Conservation (phyloP, 108 stramenopile species). For the Stephanodiscus triporus region DNA sequence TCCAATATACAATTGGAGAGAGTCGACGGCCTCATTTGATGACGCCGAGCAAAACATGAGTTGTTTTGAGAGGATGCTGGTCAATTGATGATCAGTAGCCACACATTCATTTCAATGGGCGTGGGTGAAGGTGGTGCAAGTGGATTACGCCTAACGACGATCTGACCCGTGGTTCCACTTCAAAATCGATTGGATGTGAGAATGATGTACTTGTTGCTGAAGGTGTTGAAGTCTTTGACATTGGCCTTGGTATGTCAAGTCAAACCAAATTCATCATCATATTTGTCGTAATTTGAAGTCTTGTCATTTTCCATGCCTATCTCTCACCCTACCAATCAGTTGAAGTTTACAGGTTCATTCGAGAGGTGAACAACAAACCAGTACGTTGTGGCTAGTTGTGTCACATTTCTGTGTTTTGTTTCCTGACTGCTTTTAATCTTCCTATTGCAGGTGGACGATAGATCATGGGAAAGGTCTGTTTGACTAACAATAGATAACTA, state of each 20-base stretch:
- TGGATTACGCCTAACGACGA: conserved; percentile 51
- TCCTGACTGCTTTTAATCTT: not conserved
- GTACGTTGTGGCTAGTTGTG: conserved; percentile 6
- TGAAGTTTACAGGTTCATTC: conserved; percentile 48
- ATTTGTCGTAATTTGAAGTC: too few relatives aligned
- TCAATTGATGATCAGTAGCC: conserved; percentile 51
- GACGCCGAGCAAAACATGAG: conserved; percentile 18
- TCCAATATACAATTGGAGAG: conserved; percentile 30
- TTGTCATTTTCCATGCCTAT: too few relatives aligned
- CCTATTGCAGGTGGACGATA: conserved; percentile 24
- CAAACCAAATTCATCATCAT: too few relatives aligned
- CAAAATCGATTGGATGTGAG: conserved; percentile 42
- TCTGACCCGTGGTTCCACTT: conserved; percentile 45
- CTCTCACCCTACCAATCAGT: too few relatives aligned
- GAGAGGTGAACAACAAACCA: conserved; percentile 50
- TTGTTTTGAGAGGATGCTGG: conserved; percentile 37
- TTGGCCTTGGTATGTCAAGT: too few relatives aligned
- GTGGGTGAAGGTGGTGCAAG: conserved; percentile 47
- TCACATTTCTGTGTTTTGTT: not conserved
- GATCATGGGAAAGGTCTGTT: conserved; percentile 46
- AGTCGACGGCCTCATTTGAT: conserved; percentile 22
- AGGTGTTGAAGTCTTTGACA: conserved; percentile 47
- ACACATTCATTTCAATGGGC: conserved; percentile 50
- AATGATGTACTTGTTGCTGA: conserved; percentile 46
- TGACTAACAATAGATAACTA: conserved; percentile 8